Conservation (phyloP, 1,284 basidiomycete genomes). For the Amylostereum areolatum region DNA sequence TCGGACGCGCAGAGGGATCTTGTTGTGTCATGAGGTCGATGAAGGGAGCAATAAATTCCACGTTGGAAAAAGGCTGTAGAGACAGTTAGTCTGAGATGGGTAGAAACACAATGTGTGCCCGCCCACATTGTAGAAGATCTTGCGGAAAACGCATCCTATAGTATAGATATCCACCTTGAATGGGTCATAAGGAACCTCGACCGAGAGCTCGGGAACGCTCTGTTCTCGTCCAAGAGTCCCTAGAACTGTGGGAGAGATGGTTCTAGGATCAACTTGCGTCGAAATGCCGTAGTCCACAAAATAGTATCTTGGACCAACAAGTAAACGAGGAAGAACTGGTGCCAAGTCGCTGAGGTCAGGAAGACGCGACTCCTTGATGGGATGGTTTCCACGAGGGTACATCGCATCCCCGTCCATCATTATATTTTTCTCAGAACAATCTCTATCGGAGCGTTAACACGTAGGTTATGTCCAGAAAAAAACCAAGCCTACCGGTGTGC, state of each 20-base stretch:
- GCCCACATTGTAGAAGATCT: neutral
- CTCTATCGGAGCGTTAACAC: slow-evolving; percentile 11
- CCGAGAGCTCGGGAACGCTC: neutral
- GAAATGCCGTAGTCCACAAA: slow-evolving; percentile 25
- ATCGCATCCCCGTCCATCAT: slow-evolving; percentile 22
- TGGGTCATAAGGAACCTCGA: neutral
- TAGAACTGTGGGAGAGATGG: slow-evolving; percentile 3
- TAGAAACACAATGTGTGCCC: neutral
- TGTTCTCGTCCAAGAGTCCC: neutral
- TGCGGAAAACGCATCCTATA: neutral
- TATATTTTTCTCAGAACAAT: slow-evolving; percentile 20
- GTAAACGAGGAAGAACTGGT: slow-evolving; percentile 8
- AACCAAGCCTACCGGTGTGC: neutral
- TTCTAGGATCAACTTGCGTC: slow-evolving; percentile 6
- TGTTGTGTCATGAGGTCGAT: neutral
- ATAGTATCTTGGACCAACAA: slow-evolving; percentile 17
- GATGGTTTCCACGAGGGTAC: slow-evolving; percentile 22
- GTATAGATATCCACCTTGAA: neutral
- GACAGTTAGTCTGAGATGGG: neutral
- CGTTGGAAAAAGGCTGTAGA: neutral
- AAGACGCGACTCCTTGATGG: slow-evolving; percentile 7
- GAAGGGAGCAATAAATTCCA: neutral
- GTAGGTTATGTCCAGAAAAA: neutral
- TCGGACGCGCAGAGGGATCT: neutral
- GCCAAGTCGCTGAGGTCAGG: slow-evolving; percentile 3